Percentiles rank a stretch among this genome's conserved stretches.
Conservation (phyloP, 2,329 filamentous ascomycete genomes). For the Ascochyta fabae region DNA sequence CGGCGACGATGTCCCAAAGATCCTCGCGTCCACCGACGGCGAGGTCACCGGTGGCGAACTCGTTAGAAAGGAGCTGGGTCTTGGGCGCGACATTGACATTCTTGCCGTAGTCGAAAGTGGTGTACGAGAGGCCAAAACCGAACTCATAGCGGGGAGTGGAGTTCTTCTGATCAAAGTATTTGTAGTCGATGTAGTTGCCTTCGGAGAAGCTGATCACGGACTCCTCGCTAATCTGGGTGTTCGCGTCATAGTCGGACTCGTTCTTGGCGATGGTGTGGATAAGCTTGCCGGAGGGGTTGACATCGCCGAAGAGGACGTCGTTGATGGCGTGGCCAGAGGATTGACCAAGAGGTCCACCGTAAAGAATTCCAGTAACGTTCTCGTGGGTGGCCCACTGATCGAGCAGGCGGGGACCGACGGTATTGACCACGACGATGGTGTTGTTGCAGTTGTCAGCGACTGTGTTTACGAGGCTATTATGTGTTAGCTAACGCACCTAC, state of each 20-base stretch:
- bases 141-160: constrained; percentile 77
- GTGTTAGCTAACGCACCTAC: neutral
- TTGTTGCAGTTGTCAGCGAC: constrained; percentile 55
- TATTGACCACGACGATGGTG: constrained; percentile 56
- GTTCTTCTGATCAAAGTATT: constrained; percentile 69
- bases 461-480: constrained; percentile 45
- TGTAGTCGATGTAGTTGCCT: constrained; percentile 80
- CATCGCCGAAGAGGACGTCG: constrained; percentile 78
- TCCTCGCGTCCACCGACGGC: constrained; percentile 38
- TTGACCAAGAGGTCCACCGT: constrained; percentile 80
- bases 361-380: constrained; percentile 82
- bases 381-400: constrained; percentile 74
- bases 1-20: constrained; percentile 45
- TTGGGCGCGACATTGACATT: constrained; percentile 1
- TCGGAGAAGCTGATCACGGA: constrained; percentile 68
- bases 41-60: constrained; percentile 56
- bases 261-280: constrained; percentile 79
- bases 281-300: constrained; percentile 74
- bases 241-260: constrained; percentile 69
- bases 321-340: constrained; percentile 77
- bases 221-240: constrained; percentile 53
- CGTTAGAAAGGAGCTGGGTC: constrained; percentile 19
- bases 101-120: constrained; percentile 69
- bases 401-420: constrained; percentile 73
- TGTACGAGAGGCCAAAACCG: constrained; percentile 75